These are phyloP conservation scores for Saccharomyces pastorianus DNA, from an alignment of 1,139 yeast genomes.

Conservation along the genomic window DNA sequence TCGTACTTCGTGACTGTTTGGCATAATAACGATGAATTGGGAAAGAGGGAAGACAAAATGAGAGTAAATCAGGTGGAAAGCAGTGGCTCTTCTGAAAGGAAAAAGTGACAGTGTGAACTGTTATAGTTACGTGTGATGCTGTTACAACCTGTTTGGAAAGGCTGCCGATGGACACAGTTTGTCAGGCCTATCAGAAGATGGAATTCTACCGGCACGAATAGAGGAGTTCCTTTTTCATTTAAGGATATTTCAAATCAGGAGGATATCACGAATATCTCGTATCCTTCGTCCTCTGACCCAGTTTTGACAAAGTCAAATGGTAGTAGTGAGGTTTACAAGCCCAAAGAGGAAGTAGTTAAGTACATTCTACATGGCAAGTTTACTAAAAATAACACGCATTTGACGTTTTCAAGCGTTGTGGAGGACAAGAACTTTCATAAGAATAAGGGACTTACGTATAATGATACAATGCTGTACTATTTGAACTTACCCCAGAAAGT, in stretches of 20 bases:
- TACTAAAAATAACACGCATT: conserved; percentile 73
- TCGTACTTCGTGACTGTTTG: not conserved
- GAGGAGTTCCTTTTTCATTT: not conserved
- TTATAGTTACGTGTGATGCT: not conserved
- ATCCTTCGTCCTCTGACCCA: not conserved
- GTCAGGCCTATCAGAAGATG: not conserved
- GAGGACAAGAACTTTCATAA: conserved; percentile 55
- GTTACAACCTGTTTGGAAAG: not conserved
- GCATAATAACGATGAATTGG: not conserved
- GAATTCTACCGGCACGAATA: not conserved
- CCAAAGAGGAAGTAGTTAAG: conserved; percentile 32
- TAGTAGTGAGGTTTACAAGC: conserved; percentile 4
- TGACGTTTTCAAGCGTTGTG: conserved; percentile 65
- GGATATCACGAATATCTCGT: conserved; percentile 2
- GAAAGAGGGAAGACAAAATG: not conserved
- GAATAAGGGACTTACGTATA: conserved; percentile 53
- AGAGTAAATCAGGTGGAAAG: not conserved
- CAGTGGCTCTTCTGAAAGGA: not conserved
- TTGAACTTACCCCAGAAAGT: conserved; percentile 75
- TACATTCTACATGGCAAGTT: conserved; percentile 73
- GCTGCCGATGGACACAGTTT: not conserved
- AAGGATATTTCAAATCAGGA: not conserved
- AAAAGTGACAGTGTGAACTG: not conserved
- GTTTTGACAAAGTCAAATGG: not conserved
- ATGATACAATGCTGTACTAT: conserved; percentile 71